These are phyloP conservation scores for Cladosporium austrohemisphaericum DNA, from an alignment of 2,329 filamentous ascomycete species.

Conservation along the genomic window DNA sequence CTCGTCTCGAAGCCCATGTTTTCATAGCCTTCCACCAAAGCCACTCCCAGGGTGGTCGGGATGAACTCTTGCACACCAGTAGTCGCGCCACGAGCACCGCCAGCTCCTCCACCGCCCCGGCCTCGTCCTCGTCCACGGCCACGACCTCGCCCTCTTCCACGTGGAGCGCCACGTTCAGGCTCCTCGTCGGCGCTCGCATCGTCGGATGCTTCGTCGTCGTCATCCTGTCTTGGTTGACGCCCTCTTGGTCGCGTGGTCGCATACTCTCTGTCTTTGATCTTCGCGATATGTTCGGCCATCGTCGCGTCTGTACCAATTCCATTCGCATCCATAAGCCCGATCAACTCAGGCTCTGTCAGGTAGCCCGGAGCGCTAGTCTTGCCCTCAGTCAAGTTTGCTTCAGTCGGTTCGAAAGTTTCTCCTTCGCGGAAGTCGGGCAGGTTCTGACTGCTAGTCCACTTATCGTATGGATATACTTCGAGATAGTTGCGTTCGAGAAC, in stretches of 20 bases:
- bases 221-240: slow-evolving; percentile 27
- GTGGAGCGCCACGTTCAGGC: slow-evolving; percentile 29
- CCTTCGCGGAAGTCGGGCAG: slow-evolving; percentile 75
- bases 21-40: slow-evolving; percentile 91
- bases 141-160: slow-evolving; percentile 39
- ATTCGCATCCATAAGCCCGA: slow-evolving; percentile 96
- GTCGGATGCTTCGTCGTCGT: slow-evolving; percentile 31
- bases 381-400: slow-evolving; percentile 87
- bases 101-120: slow-evolving; percentile 49
- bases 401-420: slow-evolving; percentile 80
- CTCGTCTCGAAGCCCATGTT: slow-evolving; percentile 89
- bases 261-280: slow-evolving; percentile 87
- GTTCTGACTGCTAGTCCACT: slow-evolving; percentile 84
- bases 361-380: slow-evolving; percentile 81
- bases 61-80: slow-evolving; percentile 76
- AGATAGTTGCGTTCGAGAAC: slow-evolving; percentile 90
- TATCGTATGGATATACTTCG: slow-evolving; percentile 93
- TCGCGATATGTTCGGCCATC: slow-evolving; percentile 97
- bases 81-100: slow-evolving; percentile 46
- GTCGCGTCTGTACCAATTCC: slow-evolving; percentile 98
- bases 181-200: slow-evolving; percentile 37
- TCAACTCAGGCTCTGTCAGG: slow-evolving; percentile 90
- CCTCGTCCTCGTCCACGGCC: slow-evolving; percentile 35
- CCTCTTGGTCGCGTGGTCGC: slow-evolving; percentile 61
- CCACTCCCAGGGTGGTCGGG: slow-evolving; percentile 84